Conservation (phyloP, 116 monocot species). For the Dioscorea cayenensis region DNA sequence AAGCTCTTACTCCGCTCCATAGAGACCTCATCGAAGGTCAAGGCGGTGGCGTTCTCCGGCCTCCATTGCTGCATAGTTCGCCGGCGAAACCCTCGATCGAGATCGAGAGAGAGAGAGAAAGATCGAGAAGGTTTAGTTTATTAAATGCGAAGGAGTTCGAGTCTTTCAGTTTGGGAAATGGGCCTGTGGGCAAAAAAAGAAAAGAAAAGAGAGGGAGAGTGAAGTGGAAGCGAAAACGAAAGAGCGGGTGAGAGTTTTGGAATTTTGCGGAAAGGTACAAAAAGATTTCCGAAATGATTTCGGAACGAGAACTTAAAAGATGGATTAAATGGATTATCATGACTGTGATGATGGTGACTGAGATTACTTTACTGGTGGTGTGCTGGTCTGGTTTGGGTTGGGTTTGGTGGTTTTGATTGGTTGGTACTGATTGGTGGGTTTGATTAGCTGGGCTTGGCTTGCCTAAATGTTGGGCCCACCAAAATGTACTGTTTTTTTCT, state of each 20-base stretch:
- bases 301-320: not conserved
- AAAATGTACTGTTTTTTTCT: too few relatives aligned
- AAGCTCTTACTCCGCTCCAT: constrained; percentile 96
- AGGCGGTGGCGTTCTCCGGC: constrained; percentile 34
- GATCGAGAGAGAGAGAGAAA: not conserved
- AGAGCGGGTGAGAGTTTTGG: constrained; percentile 2
- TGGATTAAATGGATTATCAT: too few relatives aligned
- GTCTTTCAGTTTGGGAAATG: not conserved
- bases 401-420: too few relatives aligned
- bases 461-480: too few relatives aligned
- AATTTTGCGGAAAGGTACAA: not conserved
- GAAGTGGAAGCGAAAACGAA: constrained; percentile 22
- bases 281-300: not conserved
- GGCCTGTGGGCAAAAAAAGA: not conserved
- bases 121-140: not conserved
- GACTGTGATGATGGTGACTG: too few relatives aligned
- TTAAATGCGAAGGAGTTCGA: too few relatives aligned
- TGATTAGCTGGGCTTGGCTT: too few relatives aligned
- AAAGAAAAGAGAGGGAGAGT: constrained; percentile 18
- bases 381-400: too few relatives aligned
- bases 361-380: too few relatives aligned
- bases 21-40: constrained; percentile 84
- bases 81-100: not conserved
- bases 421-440: too few relatives aligned
- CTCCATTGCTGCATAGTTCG: constrained; percentile 49